Conservation (phyloP, 2,329 filamentous ascomycete genomes). For the Aspergillus vadensis region DNA sequence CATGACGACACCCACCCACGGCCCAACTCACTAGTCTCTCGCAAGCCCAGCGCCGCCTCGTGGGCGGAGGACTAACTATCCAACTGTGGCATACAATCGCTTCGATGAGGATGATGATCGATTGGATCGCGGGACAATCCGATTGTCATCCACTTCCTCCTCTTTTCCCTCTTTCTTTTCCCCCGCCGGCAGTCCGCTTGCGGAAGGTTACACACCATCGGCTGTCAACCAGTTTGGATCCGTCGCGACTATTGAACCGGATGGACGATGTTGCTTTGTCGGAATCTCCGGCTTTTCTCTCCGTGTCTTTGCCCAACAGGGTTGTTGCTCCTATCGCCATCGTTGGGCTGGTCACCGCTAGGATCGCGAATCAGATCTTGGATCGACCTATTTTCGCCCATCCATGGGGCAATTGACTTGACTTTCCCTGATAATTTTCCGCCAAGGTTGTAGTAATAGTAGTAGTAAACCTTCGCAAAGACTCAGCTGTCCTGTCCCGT, state of each 20-base stretch:
- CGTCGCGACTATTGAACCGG: background rate
- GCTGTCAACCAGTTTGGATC: slow-evolving; percentile 6
- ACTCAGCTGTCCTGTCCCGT: background rate
- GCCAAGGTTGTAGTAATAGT: no score
- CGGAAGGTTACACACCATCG: slow-evolving; percentile 17
- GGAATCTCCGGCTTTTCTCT: background rate
- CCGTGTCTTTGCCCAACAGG: background rate
- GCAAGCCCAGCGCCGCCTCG: background rate
- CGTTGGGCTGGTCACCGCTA: background rate
- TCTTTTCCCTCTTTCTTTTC: no score
- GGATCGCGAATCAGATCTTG: background rate
- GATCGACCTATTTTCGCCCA: no score
- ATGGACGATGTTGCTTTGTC: background rate
- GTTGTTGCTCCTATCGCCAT: background rate
- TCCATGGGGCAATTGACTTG: no score
- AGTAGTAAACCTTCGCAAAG: no score
- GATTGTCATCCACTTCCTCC: background rate
- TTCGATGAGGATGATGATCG: background rate
- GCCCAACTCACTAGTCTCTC: background rate
- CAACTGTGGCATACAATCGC: background rate
- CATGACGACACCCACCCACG: background rate
- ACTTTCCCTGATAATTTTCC: no score
- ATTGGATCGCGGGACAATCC: background rate
- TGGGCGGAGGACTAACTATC: background rate
- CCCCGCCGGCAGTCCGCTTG: background rate